phyloP scores from a whole-genome alignment of 345 rosid genomes.

The Gossypium ekmanianum region DNA sequence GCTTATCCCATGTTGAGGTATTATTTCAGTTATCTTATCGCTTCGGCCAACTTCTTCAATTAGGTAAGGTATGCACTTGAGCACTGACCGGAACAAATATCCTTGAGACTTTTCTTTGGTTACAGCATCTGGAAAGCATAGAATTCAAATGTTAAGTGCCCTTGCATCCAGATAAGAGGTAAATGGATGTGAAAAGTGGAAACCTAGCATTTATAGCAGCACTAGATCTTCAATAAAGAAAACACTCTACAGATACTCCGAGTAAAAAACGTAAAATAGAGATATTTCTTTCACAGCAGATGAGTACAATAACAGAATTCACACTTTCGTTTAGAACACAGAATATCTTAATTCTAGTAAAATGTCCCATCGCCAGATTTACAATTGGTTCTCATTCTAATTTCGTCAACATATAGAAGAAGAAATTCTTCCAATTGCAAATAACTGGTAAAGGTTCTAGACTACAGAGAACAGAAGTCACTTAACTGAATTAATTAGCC shows the following conservation, averaged over 20 bases:
- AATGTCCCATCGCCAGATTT: background rate
- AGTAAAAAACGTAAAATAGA: too few species aligned
- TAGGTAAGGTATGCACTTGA: conserved; percentile 94
- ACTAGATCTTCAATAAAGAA: background rate
- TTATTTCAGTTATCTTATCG: conserved; percentile 97
- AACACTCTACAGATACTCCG: too few species aligned
- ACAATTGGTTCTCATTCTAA: background rate
- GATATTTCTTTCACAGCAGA: background rate
- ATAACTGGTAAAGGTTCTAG: background rate
- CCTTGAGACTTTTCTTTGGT: conserved; percentile 98
- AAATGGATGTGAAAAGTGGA: background rate
- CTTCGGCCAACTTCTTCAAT: conserved; percentile 98
- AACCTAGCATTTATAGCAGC: background rate
- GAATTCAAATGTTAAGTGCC: conserved; percentile 13
- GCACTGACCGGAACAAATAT: conserved; percentile 82
- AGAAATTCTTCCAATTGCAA: background rate
- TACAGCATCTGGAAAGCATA: conserved; percentile 67
- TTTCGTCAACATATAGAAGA: background rate
- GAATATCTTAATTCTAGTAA: background rate
- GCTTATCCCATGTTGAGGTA: conserved; percentile 98
- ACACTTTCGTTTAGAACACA: background rate
- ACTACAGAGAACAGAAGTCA: background rate
- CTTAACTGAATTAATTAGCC: background rate
- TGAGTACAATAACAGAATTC: background rate
- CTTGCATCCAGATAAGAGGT: conserved; percentile 13